Evolutionary conservation across 306 rosid genomes (phyloP), one percentile per base, ranked within the genome.

Genomic region (Malus domestica): DNA sequence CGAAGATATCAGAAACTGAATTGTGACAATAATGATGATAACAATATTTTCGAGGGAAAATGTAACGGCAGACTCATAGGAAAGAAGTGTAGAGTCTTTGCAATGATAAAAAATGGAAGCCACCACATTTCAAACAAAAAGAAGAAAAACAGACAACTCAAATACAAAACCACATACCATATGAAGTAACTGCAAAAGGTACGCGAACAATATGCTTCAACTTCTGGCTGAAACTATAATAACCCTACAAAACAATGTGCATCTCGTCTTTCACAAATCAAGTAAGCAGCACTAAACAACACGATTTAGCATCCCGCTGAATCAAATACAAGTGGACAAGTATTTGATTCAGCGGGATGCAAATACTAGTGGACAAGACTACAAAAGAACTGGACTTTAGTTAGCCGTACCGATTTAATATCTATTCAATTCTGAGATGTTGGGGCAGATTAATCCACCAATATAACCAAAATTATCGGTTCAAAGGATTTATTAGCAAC

Each of bases 211-310:
- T 81, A 87, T 86, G 93, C 87, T 96, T 96, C 88, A 96, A 89
- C 89, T 90, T 96, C 97, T 92, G 99, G 88, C 99, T 96, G 89
- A 96, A 96, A 86, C 99, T 96, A 80, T 96, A 96, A 79, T 96
- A 96, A 61, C 99, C 98, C 99, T 96, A 78, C 85, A 72, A 78
- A 83, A 61, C n/a, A 70, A 35, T 27, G 59, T 33, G 10, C 38
- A 63, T 23, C 25, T 62, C 71, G 29, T 46, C 33, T 49, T 74
- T 64, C 70, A n/a, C 42, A 60, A 59, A 51, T 25, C 13, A 75
- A 76, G 64, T 22, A 69, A 60, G 32, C 12, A 32, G 59, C 33
- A 30, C 68, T 16, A 32, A 83, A 65, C 71, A 58, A 32, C 6
- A 66, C 4, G 45, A 69, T 66, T 51, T 74, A 57, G 59, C 45